phyloP scores from a whole-genome alignment of 371 early-diverging fungal genomes.

The Mucor circinelloides region DNA sequence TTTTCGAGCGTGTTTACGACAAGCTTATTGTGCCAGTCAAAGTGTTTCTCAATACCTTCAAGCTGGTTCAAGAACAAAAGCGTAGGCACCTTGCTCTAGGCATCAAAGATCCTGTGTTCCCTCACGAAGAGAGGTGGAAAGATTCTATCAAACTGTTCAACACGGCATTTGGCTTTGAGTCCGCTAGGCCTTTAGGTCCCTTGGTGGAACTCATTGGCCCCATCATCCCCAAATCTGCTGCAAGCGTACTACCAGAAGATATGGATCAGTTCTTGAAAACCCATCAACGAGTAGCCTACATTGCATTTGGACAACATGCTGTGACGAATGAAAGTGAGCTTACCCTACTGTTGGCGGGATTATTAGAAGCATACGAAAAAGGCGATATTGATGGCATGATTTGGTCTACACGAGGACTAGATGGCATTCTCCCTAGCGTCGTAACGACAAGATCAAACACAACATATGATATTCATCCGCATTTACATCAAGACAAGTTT shows the following conservation, averaged over 20 bases:
- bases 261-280: constrained; percentile 14
- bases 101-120: no score
- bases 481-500: background rate
- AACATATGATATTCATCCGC: background rate
- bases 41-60: no score
- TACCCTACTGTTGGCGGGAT: constrained; percentile 16
- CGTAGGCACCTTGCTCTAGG: no score
- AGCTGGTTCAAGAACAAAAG: no score
- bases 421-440: constrained; percentile 4
- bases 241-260: background rate
- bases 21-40: background rate
- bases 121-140: background rate
- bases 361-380: constrained; percentile 20
- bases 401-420: constrained; percentile 23
- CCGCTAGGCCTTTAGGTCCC: constrained; percentile 32
- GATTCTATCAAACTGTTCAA: constrained; percentile 27
- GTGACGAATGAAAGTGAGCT: constrained; percentile 3
- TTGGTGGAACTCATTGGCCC: constrained; percentile 38
- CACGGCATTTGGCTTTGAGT: constrained; percentile 24
- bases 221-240: constrained; percentile 13
- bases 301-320: constrained; percentile 42
- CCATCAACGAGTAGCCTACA: constrained; percentile 28
- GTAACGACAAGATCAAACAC: constrained; percentile 2
- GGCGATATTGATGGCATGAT: constrained; percentile 33
- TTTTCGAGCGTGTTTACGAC: constrained; percentile 16